These are phyloP conservation scores for Erodium moschatum DNA, from an alignment of 441 rosid species.

Conservation along the genomic window DNA sequence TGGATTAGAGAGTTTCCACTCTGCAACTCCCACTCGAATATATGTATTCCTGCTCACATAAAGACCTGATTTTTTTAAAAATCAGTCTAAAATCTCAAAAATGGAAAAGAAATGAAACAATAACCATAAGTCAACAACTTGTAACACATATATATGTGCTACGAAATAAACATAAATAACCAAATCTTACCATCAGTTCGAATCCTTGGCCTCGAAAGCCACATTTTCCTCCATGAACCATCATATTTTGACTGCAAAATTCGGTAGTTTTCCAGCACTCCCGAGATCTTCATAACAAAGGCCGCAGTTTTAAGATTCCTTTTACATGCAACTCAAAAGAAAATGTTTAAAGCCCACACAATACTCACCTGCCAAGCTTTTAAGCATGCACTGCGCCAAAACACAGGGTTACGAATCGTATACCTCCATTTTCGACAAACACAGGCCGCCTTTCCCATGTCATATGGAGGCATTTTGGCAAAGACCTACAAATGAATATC, in stretches of 20 bases:
- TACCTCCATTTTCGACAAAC: conserved; percentile 93
- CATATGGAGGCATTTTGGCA: conserved; percentile 66
- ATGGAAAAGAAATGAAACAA: too few relatives aligned
- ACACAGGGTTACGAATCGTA: conserved; percentile 77
- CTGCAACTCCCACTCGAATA: conserved; percentile 77
- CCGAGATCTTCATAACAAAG: conserved; percentile 42
- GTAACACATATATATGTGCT: neutral
- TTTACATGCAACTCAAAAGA: conserved; percentile 11
- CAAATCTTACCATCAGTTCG: conserved; percentile 63
- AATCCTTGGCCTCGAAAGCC: conserved; percentile 82
- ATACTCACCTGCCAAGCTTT: conserved; percentile 75
- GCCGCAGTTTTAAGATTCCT: conserved; percentile 8
- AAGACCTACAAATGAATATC: conserved; percentile 51
- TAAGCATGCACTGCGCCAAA: conserved; percentile 90
- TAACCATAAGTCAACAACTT: too few relatives aligned
- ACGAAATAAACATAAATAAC: neutral
- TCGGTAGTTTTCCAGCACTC: conserved; percentile 71
- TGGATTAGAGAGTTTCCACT: conserved; percentile 82
- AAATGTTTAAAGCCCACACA: neutral
- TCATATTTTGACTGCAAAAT: conserved; percentile 67
- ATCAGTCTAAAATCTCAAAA: too few relatives aligned
- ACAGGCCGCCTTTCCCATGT: conserved; percentile 76
- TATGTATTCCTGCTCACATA: conserved; percentile 92
- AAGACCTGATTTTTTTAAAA: conserved; percentile 43
- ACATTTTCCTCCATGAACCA: conserved; percentile 96